Conservation (phyloP, 306 rosid genomes). For the Trifolium repens region DNA sequence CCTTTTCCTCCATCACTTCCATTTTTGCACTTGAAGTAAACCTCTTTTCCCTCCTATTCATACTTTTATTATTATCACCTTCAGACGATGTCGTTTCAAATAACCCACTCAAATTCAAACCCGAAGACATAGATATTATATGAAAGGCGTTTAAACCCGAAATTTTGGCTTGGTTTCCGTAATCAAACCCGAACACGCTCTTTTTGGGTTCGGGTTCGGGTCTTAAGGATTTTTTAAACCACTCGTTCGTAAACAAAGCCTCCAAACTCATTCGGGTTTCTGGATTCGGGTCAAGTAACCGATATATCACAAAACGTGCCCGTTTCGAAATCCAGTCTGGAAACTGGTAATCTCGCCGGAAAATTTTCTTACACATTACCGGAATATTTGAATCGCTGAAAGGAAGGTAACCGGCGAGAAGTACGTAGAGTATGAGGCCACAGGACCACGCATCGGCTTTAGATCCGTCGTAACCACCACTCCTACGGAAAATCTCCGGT, state of each 20-base stretch:
- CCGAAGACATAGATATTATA: constrained; percentile 78
- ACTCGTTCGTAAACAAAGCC: constrained; percentile 48
- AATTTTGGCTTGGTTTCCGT: not conserved
- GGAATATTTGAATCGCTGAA: constrained; percentile 66
- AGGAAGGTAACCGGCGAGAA: constrained; percentile 71
- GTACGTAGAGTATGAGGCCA: constrained; percentile 68
- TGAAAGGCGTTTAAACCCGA: constrained; percentile 70
- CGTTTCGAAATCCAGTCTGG: constrained; percentile 62
- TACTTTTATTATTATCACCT: not conserved
- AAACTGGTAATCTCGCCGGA: constrained; percentile 55
- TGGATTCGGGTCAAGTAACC: constrained; percentile 78
- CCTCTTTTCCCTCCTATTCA: constrained; percentile 48
- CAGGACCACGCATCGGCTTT: constrained; percentile 93
- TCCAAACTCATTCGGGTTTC: constrained; percentile 58
- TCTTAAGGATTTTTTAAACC: constrained; percentile 61
- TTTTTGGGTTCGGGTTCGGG: constrained; percentile 28
- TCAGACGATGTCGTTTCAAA: constrained; percentile 56
- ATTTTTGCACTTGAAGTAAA: constrained; percentile 49
- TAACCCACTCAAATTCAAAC: constrained; percentile 71
- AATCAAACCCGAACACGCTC: constrained; percentile 36
- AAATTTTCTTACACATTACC: constrained; percentile 61
- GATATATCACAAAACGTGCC: constrained; percentile 54
- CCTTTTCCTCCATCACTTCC: constrained; percentile 60
- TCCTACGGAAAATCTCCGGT: constrained; percentile 68
- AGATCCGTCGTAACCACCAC: constrained; percentile 74